Percentiles rank a stretch among this genome's conserved stretches.
Conservation (phyloP, 2,329 filamentous ascomycete genomes). For the Coniella vitis region DNA sequence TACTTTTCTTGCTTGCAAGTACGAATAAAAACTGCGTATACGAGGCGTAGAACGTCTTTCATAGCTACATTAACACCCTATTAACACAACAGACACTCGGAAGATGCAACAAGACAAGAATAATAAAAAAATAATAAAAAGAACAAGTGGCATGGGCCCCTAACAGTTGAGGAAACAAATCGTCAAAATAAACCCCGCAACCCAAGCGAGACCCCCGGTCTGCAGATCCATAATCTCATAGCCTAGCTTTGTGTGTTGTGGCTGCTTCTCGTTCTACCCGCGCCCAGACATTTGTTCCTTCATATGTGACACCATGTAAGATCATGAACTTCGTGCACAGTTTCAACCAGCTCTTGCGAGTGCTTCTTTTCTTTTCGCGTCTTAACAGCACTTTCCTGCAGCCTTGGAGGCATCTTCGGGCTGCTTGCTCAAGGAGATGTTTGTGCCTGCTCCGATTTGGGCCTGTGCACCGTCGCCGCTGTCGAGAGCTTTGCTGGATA, state of each 20-base stretch:
- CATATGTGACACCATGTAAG: constrained; percentile 28
- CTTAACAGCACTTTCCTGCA: constrained; percentile 75
- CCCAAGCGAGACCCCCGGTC: constrained; percentile 12
- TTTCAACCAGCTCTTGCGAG: constrained; percentile 2
- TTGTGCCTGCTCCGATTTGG: constrained; percentile 71
- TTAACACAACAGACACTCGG: too few species aligned
- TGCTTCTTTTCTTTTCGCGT: constrained; percentile 17
- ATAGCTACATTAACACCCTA: background rate
- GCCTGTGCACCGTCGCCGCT: constrained; percentile 76
- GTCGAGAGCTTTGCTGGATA: constrained; percentile 94
- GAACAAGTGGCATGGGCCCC: constrained; percentile 19
- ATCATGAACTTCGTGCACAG: constrained; percentile 27
- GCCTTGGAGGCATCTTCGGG: constrained; percentile 70
- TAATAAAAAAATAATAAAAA: constrained; percentile 12
- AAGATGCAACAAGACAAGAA: background rate
- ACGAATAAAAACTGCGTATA: too few species aligned
- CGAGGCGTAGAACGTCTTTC: background rate
- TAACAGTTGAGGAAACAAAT: constrained; percentile 16
- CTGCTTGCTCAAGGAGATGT: constrained; percentile 81
- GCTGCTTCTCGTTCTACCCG: constrained; percentile 17
- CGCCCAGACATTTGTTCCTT: constrained; percentile 16
- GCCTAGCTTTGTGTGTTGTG: constrained; percentile 9
- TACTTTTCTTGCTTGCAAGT: too few species aligned
- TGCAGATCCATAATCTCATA: constrained; percentile 15
- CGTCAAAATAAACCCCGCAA: constrained; percentile 13